Evolutionary conservation across 208 protist species (phyloP), one percentile per base, ranked within the genome.

Genomic region (Naegleria gruberi): DNA sequence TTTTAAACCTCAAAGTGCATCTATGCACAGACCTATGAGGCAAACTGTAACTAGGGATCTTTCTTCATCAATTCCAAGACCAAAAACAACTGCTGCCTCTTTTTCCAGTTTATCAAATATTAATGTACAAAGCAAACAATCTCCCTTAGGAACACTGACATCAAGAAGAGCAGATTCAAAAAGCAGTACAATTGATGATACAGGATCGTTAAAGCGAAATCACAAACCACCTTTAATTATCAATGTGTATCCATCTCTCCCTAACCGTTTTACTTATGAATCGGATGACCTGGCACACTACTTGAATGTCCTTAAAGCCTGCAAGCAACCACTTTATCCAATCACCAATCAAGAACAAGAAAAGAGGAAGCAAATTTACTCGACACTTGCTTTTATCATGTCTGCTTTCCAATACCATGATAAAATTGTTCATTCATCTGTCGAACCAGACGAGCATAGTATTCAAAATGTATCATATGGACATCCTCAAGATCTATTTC

Each of bases 401-500:
- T 77, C 65, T 37, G 30, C 65, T 37, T 77, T 77, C 34, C 65
- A 77, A 37, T 77, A 77, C 34, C 30, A 77, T 37, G 65, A 77
- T n/a, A 77, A 77, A 77, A 65, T 65, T 30, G 51, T 65, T 10
- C 51, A 65, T 19, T 10, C 51, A 19, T 37, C 17, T 77, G 30
- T 37, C 26, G 30, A 77, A 2, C 65, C 65, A 77, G 65, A 77
- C 34, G 30, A 37, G 1, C 17, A 77, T 37, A 77, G 65, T 37
- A 77, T 37, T 37, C 65, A 30, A 37, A 77, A 55, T 12, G 26
- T 87, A 5, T 87, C 83, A 23, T 87, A 87, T 40, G 83, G 43
- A n/a, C 83, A 87, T 41, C 83, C 83, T 55, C n/a, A 87, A 87
- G 83, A 87, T 55, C 17, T 87, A 8, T 55, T 87, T 55, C 83